These are phyloP conservation scores for Magnaporthiopsis rhizophila DNA, from an alignment of 2,329 filamentous ascomycete genomes.

Conservation along the genomic window DNA sequence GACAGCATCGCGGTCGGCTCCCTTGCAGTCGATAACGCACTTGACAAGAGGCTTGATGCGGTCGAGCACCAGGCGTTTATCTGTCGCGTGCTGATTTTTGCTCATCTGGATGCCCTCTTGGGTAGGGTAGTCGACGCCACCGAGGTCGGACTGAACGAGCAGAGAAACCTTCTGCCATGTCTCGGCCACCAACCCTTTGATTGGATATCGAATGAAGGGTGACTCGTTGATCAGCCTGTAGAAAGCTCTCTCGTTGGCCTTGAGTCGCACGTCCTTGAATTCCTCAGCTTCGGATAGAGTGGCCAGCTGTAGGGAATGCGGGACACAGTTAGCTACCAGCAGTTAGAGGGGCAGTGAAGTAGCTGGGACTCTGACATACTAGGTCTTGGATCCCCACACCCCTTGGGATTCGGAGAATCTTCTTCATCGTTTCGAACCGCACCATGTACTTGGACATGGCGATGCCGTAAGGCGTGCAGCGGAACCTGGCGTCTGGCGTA, in stretches of 20 bases:
- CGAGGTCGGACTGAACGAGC: constrained; percentile 68
- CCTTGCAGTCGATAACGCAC: constrained; percentile 69
- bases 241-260: constrained; percentile 56
- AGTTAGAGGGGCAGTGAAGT: neutral
- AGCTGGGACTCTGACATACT: constrained; percentile 35
- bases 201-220: constrained; percentile 58
- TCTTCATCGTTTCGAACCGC: constrained; percentile 71
- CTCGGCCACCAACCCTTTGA: constrained; percentile 54
- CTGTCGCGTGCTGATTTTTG: constrained; percentile 47
- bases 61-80: constrained; percentile 58
- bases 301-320: constrained; percentile 43
- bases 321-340: neutral
- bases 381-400: constrained; percentile 58
- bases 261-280: constrained; percentile 65
- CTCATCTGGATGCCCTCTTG: constrained; percentile 44
- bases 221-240: constrained; percentile 68
- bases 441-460: constrained; percentile 81
- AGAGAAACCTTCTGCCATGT: constrained; percentile 69
- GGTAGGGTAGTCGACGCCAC: constrained; percentile 53
- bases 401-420: constrained; percentile 53
- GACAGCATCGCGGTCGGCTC: constrained; percentile 47
- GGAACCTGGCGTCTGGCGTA: constrained; percentile 30
- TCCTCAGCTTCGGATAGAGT: constrained; percentile 61
- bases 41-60: constrained; percentile 62
- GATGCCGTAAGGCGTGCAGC: constrained; percentile 63